Conservation (phyloP, 129 eudicot species). For the Artemisia annua region DNA sequence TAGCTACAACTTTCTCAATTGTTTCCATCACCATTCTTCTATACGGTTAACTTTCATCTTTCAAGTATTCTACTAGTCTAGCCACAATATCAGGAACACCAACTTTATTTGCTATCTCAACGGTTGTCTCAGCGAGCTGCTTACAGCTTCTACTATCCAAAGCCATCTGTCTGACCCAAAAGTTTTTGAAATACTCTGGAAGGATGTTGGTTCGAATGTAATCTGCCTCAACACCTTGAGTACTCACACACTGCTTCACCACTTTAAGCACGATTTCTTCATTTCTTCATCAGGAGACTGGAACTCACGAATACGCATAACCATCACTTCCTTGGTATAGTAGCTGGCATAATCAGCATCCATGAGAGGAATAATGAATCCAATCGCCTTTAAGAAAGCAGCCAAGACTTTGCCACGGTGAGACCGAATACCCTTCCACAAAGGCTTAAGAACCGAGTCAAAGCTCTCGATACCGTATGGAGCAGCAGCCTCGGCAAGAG, state of each 20-base stretch:
- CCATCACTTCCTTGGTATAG: slow-evolving; percentile 94
- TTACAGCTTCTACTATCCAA: slow-evolving; percentile 82
- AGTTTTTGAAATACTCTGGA: slow-evolving; percentile 87
- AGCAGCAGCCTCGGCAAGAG: slow-evolving; percentile 94
- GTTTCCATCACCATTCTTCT: slow-evolving; percentile 99
- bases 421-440: slow-evolving; percentile 95
- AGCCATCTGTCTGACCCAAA: slow-evolving; percentile 98
- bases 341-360: slow-evolving; percentile 91
- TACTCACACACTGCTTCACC: slow-evolving; percentile 98
- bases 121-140: slow-evolving; percentile 96
- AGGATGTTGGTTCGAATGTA: slow-evolving; percentile 84
- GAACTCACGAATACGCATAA: slow-evolving; percentile 81
- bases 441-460: slow-evolving; percentile 88
- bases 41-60: slow-evolving; percentile 94
- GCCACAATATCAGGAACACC: slow-evolving; percentile 96
- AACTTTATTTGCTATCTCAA: slow-evolving; percentile 93
- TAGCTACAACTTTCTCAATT: slow-evolving; percentile 88
- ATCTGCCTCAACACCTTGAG: slow-evolving; percentile 92
- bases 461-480: slow-evolving; percentile 97
- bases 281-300: slow-evolving; percentile 99
- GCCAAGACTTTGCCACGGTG: slow-evolving; percentile 97
- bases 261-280: slow-evolving; percentile 94
- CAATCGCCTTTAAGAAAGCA: slow-evolving; percentile 95
- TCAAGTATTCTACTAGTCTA: slow-evolving; percentile 83
- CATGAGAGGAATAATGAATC: slow-evolving; percentile 93